Evolutionary conservation across 2,329 filamentous ascomycete genomes (phyloP).

Genomic region (Epicoccum nigrum): DNA sequence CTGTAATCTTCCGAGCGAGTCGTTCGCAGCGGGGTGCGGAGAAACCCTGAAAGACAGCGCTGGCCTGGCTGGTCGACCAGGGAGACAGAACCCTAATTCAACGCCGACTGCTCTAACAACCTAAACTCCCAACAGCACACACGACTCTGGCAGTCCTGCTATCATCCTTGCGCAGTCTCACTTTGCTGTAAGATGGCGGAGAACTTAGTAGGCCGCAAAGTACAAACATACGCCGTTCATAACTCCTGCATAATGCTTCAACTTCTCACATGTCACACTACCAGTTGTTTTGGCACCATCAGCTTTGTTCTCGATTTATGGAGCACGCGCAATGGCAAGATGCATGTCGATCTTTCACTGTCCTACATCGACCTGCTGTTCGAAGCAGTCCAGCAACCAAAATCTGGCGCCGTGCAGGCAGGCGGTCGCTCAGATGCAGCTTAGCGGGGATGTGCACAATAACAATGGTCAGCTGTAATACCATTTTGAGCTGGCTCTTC

Average conservation of each 20-base stretch:
- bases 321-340: constrained; percentile 31
- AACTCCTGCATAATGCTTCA: constrained; percentile 7
- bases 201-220: constrained; percentile 3
- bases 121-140: constrained; percentile 5
- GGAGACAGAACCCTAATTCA: constrained; percentile 48
- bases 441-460: constrained; percentile 40
- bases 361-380: constrained; percentile 29
- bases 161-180: not conserved
- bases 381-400: constrained; percentile 16
- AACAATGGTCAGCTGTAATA: constrained; percentile 34
- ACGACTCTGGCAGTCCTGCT: not conserved
- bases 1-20: constrained; percentile 46
- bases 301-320: constrained; percentile 20
- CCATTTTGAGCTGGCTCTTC: not conserved
- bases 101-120: constrained; percentile 26
- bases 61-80: constrained; percentile 37
- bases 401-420: constrained; percentile 26
- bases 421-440: constrained; percentile 25
- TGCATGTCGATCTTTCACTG: constrained; percentile 23
- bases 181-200: not conserved
- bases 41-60: constrained; percentile 45
- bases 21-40: constrained; percentile 47
- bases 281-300: not conserved
- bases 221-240: constrained; percentile 18
- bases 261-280: constrained; percentile 10